Evolutionary conservation across 306 rosid genomes (phyloP).

Genomic region (Dicorynia guianensis): DNA sequence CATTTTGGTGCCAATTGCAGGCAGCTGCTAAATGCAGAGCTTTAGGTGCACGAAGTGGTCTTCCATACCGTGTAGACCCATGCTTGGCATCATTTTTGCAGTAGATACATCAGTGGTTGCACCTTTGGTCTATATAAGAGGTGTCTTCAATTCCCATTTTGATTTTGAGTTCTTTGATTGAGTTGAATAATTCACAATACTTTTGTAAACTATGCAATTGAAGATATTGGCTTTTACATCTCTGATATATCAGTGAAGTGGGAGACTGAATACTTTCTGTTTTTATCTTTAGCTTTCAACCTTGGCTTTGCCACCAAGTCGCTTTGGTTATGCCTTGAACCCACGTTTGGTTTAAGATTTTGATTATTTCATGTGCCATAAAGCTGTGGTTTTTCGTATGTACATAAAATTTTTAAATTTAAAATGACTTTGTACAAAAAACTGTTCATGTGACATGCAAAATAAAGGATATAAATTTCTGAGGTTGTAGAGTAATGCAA

Average conservation of each 20-base stretch:
- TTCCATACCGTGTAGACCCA: conserved; percentile 77
- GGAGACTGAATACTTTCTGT: background rate
- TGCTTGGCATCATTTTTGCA: conserved; percentile 60
- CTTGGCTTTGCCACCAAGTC: too few relatives aligned
- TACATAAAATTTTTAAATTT: too few relatives aligned
- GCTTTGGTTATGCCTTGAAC: too few relatives aligned
- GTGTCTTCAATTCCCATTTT: conserved; percentile 15
- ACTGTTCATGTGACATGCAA: too few relatives aligned
- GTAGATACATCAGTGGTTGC: conserved; percentile 8
- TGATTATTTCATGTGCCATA: too few relatives aligned
- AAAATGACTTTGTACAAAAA: too few relatives aligned
- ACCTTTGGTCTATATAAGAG: background rate
- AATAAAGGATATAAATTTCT: too few relatives aligned
- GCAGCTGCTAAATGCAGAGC: conserved; percentile 87
- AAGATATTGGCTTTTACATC: background rate
- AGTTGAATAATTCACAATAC: conserved; percentile 8
- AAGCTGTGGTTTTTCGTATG: too few relatives aligned
- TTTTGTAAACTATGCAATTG: background rate
- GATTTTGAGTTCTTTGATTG: conserved; percentile 14
- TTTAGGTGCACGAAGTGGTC: conserved; percentile 88
- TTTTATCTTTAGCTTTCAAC: conserved; percentile 17
- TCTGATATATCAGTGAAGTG: background rate
- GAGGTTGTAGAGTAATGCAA: too few relatives aligned
- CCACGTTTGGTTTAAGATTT: too few relatives aligned
- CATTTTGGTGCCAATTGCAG: conserved; percentile 54